These are phyloP conservation scores for Mortierella sp. DNA, from an alignment of 371 early-diverging fungal species.

Conservation along the genomic window DNA sequence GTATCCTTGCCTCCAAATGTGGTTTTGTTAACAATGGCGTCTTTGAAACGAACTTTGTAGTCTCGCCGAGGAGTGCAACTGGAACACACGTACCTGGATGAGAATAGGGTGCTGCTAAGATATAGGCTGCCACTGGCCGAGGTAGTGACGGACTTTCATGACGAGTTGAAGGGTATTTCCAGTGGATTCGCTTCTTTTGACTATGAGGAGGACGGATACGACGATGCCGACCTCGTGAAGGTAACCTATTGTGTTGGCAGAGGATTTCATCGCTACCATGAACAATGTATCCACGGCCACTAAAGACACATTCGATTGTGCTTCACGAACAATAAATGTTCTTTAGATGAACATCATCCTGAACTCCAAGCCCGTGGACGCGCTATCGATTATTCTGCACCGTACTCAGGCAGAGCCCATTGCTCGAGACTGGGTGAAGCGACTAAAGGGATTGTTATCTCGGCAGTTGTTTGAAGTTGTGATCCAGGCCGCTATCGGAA, in stretches of 20 bases:
- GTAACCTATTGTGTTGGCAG: too few species aligned
- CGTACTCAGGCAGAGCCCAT: constrained; percentile 74
- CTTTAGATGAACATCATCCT: constrained; percentile 86
- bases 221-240: constrained; percentile 90
- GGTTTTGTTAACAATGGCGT: too few species aligned
- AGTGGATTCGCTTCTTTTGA: constrained; percentile 96
- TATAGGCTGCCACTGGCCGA: constrained; percentile 91
- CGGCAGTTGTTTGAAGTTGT: constrained; percentile 93
- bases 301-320: too few species aligned
- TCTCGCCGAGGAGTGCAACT: constrained; percentile 82
- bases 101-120: constrained; percentile 87
- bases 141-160: constrained; percentile 94
- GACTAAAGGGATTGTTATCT: constrained; percentile 75
- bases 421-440: constrained; percentile 85
- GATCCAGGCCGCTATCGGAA: constrained; percentile 89
- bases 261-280: too few species aligned
- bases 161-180: constrained; percentile 89
- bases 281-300: too few species aligned
- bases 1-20: background rate
- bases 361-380: constrained; percentile 94
- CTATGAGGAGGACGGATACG: constrained; percentile 95
- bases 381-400: constrained; percentile 90
- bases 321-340: too few species aligned
- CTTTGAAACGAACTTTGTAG: constrained; percentile 44
- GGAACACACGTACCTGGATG: constrained; percentile 89